Base-by-base conservation (phyloP, 1,284 basidiomycete species). In the Cryptococcus sp. region DNA sequence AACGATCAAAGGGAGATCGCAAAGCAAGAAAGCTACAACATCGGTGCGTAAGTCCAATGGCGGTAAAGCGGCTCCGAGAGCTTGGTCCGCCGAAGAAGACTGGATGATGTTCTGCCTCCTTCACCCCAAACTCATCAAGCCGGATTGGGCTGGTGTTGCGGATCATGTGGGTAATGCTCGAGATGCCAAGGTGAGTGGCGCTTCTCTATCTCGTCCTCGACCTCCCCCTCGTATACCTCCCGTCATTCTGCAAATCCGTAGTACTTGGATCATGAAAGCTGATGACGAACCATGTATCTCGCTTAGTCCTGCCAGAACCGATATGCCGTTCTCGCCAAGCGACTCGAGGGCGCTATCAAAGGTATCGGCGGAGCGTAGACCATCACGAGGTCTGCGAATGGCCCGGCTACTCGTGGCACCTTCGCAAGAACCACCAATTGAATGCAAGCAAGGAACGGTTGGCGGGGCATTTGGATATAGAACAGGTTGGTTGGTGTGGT, bases 161-260 rank as follows among this genome's bases (percentile, higher is more conserved):
- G 35, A 43, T 13, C 45, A 38, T 13, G 47, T 67, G 0, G 57
- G 57, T 1, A 59, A 55, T 43, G 61, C 55, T 10, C 50, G 67
- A 20, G 69, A 71, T 57, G 59, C 63, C 3, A 69, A 71, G 59
- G 69, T 71, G 57, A 61, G 69, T 62, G 2, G 20, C 20, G 47
- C 17, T 27, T 25, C 39, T 43, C 7, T 16, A 52, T 35, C 17
- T 52, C 19, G 3, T 23, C 39, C 13, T 41, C 51, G 20, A 25
- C 30, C 39, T 51, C 30, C 22, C 51, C 22, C 13, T 35, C 30
- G 30, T 8, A 35, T 35, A 35, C 30, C 7, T 35, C 13, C 10
- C 30, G 30, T 35, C 2, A 35, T 3, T 5, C 7, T 2, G 30
- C 8, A 8, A 10, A 5, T 35, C 30, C 8, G 30, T 13, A 13